phyloP scores from a whole-genome alignment of 257 asterid species.

The Primulina huaijiensis region DNA sequence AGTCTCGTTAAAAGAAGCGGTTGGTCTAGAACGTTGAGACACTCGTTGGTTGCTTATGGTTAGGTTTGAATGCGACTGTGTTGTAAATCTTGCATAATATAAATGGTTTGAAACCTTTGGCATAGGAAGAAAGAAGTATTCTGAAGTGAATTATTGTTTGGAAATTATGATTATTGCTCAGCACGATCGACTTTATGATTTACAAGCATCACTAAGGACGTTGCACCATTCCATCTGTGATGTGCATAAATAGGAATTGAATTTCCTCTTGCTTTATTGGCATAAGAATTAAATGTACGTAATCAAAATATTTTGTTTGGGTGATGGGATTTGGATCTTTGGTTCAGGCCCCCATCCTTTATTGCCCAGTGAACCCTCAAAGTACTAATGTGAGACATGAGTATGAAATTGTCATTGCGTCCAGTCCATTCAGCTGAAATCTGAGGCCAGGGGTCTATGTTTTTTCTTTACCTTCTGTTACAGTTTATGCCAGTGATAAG shows the following conservation, averaged over 20 bases:
- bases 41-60: background rate
- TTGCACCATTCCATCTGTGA: background rate
- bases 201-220: background rate
- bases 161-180: too few species aligned
- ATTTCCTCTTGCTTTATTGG: background rate
- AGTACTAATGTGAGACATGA: background rate
- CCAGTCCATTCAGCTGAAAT: background rate
- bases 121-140: too few species aligned
- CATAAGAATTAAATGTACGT: background rate
- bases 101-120: too few species aligned
- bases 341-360: background rate
- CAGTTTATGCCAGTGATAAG: background rate
- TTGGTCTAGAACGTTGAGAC: background rate
- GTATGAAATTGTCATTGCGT: background rate
- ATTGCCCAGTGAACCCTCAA: background rate
- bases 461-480: background rate
- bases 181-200: background rate
- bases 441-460: background rate
- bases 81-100: too few species aligned
- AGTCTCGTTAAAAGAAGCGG: background rate
- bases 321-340: constrained; percentile 20
- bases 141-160: too few species aligned
- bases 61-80: background rate
- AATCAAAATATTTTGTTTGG: background rate
- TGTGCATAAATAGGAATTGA: background rate